A percentile compares a stretch with the other conserved stretches of the same genome.
Conservation (phyloP, 768 basidiomycete genomes). For the Leccinellum luteum region DNA sequence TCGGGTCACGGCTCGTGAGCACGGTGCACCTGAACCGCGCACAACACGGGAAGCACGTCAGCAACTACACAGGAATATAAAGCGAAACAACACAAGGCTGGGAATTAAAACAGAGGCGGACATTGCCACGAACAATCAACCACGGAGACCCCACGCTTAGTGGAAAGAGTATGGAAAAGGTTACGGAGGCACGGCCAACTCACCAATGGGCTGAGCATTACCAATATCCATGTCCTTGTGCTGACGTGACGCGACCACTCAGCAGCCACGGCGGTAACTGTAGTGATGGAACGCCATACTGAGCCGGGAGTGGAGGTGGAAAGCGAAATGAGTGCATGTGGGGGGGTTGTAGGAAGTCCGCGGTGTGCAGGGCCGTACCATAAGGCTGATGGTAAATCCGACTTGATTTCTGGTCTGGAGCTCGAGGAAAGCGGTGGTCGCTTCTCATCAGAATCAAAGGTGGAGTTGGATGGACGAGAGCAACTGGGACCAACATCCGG, state of each 20-base stretch:
- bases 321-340: slow-evolving; percentile 5
- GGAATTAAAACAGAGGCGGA: neutral
- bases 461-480: no score
- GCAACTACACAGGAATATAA: neutral
- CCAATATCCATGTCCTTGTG: slow-evolving; percentile 21
- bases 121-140: slow-evolving; percentile 1
- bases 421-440: no score
- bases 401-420: neutral
- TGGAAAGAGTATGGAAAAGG: neutral
- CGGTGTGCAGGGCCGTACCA: slow-evolving; percentile 7
- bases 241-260: slow-evolving; percentile 3
- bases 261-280: slow-evolving; percentile 18
- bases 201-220: slow-evolving; percentile 18
- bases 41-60: slow-evolving; percentile 8
- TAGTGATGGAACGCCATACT: slow-evolving; percentile 9
- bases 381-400: slow-evolving; percentile 12
- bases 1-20: slow-evolving; percentile 10
- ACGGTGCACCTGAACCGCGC: slow-evolving; percentile 13
- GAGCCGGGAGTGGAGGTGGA: slow-evolving; percentile 10
- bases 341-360: slow-evolving; percentile 1
- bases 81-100: neutral
- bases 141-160: neutral
- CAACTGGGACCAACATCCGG: no score
- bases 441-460: no score
- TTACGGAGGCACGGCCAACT: slow-evolving; percentile 12